Evolutionary conservation across 2,329 filamentous ascomycete genomes (phyloP).

Genomic region (Ophiostoma novo-ulmi): DNA sequence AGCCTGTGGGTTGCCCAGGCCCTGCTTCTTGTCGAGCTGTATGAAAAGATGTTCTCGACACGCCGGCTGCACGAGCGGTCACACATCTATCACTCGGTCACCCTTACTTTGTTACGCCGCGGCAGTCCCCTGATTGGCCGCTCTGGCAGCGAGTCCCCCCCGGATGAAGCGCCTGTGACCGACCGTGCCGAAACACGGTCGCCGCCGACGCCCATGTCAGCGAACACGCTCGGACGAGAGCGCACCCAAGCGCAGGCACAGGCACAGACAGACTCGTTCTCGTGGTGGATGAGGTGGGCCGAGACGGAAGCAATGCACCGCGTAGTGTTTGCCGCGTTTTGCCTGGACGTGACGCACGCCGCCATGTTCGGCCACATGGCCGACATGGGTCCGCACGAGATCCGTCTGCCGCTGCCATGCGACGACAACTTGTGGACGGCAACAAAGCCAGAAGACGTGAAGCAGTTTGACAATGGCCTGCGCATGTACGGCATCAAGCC

Average conservation of each 20-base stretch:
- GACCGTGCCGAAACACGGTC: not conserved
- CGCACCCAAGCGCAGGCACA: slow-evolving; percentile 14
- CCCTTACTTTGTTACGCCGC: slow-evolving; percentile 75
- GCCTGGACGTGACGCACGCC: slow-evolving; percentile 82
- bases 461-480: slow-evolving; percentile 68
- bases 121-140: slow-evolving; percentile 81
- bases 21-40: slow-evolving; percentile 75
- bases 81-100: slow-evolving; percentile 84
- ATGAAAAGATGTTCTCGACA: slow-evolving; percentile 88
- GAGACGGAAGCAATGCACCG: slow-evolving; percentile 81
- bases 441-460: slow-evolving; percentile 69
- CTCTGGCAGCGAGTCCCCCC: slow-evolving; percentile 72
- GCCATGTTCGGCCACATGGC: slow-evolving; percentile 89
- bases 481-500: slow-evolving; percentile 74
- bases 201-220: slow-evolving; percentile 15
- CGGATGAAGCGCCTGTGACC: slow-evolving; percentile 44
- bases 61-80: slow-evolving; percentile 77
- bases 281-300: slow-evolving; percentile 83
- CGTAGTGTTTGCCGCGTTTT: slow-evolving; percentile 83
- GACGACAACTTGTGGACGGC: slow-evolving; percentile 85
- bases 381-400: slow-evolving; percentile 86
- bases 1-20: slow-evolving; percentile 87
- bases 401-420: slow-evolving; percentile 78
- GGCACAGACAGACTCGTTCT: slow-evolving; percentile 38
- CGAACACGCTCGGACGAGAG: not conserved